Evolutionary conservation across 179 eudicot species (phyloP).

Genomic region (Silene vulgaris): DNA sequence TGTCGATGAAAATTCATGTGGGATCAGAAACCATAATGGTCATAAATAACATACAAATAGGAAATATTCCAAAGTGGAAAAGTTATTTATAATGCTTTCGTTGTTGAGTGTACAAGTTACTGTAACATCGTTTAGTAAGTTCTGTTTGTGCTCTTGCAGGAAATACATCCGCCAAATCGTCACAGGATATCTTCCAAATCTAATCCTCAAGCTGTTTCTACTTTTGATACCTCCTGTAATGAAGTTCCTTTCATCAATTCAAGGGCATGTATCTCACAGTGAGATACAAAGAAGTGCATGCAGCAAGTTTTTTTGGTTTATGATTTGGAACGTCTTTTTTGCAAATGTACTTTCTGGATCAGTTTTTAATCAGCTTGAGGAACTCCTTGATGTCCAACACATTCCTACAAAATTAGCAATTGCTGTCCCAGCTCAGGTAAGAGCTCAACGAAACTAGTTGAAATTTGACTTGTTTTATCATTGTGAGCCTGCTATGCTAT

Average conservation of each 20-base stretch:
- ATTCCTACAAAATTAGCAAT: conserved; percentile 70
- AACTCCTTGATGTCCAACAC: conserved; percentile 69
- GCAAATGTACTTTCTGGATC: conserved; percentile 93
- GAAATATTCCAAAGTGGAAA: no score
- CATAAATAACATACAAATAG: no score
- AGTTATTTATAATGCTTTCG: neutral
- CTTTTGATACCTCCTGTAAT: conserved; percentile 73
- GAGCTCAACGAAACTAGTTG: neutral
- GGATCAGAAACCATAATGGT: no score
- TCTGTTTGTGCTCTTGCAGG: conserved; percentile 42
- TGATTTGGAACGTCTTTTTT: conserved; percentile 85
- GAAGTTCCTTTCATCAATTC: conserved; percentile 77
- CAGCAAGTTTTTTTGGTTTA: conserved; percentile 65
- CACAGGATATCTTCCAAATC: conserved; percentile 96
- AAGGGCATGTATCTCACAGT: conserved; percentile 72
- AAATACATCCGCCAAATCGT: conserved; percentile 55
- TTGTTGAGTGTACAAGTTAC: neutral
- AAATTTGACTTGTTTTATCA: neutral
- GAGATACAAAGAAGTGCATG: conserved; percentile 88
- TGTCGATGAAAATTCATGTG: neutral
- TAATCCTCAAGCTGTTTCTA: conserved; percentile 70
- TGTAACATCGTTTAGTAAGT: conserved; percentile 3
- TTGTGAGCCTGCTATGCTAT: conserved; percentile 6
- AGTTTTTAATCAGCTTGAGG: conserved; percentile 40
- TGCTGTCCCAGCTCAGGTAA: conserved; percentile 90